Percentiles rank a stretch among this genome's conserved stretches.
These are phyloP conservation scores for Coemansia pectinata DNA, from an alignment of 192 early-diverging fungal species.

Conservation along the genomic window DNA sequence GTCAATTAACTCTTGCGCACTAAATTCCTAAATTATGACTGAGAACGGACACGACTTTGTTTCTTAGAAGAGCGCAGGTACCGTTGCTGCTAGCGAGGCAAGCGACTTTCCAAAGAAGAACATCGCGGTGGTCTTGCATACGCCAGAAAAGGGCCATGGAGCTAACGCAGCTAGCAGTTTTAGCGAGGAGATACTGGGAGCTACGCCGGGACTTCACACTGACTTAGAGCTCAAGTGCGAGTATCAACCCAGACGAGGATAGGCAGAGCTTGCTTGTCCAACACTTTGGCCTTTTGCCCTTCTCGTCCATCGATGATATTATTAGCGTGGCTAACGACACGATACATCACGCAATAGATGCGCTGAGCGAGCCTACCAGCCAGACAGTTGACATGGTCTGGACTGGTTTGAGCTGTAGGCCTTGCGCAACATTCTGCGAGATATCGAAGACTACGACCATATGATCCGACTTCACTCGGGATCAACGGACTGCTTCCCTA, in stretches of 20 bases:
- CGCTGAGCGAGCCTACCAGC: constrained; percentile 11
- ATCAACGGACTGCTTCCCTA: too few species aligned
- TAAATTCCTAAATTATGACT: too few species aligned
- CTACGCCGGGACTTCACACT: constrained; percentile 31
- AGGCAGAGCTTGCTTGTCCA: too few species aligned
- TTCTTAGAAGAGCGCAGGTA: neutral
- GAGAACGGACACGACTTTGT: neutral
- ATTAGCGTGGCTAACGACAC: too few species aligned
- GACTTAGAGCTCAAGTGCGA: constrained; percentile 34
- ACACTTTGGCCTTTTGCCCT: too few species aligned
- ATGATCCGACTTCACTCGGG: too few species aligned
- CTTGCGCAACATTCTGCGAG: too few species aligned
- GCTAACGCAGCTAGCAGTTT: neutral
- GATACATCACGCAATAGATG: too few species aligned
- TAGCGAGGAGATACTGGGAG: constrained; percentile 29
- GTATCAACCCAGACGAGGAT: constrained; percentile 42
- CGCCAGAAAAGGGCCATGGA: neutral
- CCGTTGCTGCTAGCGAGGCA: neutral
- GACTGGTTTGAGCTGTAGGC: too few species aligned
- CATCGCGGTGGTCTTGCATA: neutral
- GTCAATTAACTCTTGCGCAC: neutral
- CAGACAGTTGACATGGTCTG: too few species aligned
- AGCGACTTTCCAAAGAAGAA: neutral
- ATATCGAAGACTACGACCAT: too few species aligned
- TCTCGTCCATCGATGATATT: too few species aligned